Evolutionary conservation across 495 filamentous ascomycete species (phyloP).

Genomic region (Tuber borchii): DNA sequence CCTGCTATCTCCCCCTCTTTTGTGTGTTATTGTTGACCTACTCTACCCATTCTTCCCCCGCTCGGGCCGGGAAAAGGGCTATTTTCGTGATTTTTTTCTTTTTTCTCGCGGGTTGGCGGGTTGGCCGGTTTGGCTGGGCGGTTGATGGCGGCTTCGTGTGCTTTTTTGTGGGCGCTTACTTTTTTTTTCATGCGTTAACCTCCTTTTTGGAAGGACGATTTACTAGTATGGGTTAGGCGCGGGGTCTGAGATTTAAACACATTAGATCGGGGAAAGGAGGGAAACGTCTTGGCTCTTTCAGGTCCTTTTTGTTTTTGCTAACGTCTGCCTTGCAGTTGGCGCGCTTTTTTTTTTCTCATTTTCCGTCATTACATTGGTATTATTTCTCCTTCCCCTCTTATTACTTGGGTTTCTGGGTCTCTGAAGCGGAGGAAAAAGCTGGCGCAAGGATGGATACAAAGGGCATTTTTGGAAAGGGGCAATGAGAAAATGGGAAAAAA

Average conservation of each 20-base stretch:
- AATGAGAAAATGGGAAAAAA: background rate
- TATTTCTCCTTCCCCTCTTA: background rate
- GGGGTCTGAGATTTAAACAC: background rate
- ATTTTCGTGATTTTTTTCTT: background rate
- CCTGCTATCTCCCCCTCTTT: background rate
- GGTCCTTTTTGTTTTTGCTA: background rate
- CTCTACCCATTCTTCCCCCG: background rate
- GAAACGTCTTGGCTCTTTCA: background rate
- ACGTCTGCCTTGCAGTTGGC: background rate
- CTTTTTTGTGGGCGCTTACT: background rate
- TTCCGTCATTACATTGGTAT: background rate
- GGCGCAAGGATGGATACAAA: background rate
- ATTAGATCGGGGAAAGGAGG: background rate
- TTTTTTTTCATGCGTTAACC: background rate
- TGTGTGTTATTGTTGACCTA: background rate
- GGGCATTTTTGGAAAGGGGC: background rate
- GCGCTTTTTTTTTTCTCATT: background rate
- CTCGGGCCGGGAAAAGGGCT: background rate
- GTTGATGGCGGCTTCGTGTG: background rate
- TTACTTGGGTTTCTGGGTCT: background rate
- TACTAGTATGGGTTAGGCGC: background rate
- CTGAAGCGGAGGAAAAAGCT: background rate
- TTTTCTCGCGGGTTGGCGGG: background rate
- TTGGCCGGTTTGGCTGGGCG: background rate
- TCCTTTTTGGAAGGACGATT: background rate